Conservation (phyloP, 2,329 filamentous ascomycete genomes). For the Fonsecaea multimorphosa region DNA sequence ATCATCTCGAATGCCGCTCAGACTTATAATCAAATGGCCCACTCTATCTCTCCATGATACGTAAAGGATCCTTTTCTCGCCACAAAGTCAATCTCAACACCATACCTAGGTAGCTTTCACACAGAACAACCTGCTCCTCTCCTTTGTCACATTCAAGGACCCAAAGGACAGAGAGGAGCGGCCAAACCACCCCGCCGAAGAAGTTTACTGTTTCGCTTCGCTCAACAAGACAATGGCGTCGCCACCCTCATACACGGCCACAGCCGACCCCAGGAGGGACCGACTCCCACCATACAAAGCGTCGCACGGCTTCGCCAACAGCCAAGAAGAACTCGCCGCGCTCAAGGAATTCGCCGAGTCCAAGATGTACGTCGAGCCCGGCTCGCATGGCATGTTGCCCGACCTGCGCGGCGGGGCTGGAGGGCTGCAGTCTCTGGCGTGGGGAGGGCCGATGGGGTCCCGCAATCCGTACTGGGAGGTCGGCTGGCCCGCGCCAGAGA, state of each 20-base stretch:
- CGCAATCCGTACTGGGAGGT: neutral
- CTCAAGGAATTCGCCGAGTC: conserved; percentile 27
- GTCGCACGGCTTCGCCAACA: conserved; percentile 25
- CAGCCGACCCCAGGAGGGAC: conserved; percentile 9
- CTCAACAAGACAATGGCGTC: conserved; percentile 13
- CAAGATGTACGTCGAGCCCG: conserved; percentile 25
- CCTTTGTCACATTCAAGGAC: neutral
- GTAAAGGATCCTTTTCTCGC: neutral
- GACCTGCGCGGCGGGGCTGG: conserved; percentile 13
- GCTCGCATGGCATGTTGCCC: conserved; percentile 22
- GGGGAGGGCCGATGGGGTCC: conserved; percentile 17
- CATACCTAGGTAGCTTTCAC: neutral
- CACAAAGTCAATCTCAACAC: neutral
- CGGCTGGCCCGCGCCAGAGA: conserved; percentile 18
- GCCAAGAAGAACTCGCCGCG: conserved; percentile 28
- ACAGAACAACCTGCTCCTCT: neutral
- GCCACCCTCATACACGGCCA: conserved; percentile 21
- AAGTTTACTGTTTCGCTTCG: too few species aligned
- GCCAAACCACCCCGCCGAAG: neutral
- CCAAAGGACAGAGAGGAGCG: neutral
- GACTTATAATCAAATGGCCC: neutral
- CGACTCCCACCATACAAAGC: conserved; percentile 25
- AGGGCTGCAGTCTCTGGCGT: conserved; percentile 21
- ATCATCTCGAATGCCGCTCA: neutral
- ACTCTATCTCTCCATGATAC: neutral